Evolutionary conservation across 352 stramenopile species (phyloP).

Genomic region (Phytophthora parvispora): DNA sequence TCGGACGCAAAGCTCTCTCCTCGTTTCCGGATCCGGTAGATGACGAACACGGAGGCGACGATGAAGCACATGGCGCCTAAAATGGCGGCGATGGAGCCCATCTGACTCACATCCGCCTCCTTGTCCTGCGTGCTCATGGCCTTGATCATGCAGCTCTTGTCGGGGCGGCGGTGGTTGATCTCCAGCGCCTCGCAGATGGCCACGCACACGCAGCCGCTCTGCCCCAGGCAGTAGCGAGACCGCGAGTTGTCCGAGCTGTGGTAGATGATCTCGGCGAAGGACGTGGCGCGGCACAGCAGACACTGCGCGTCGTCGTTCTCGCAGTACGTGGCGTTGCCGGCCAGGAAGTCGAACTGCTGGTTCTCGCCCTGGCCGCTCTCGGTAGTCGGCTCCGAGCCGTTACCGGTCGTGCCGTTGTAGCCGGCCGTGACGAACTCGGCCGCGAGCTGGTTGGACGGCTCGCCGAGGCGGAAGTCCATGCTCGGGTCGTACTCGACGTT

Average conservation of each 20-base stretch:
- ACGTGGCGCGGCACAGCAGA: slow-evolving; percentile 35
- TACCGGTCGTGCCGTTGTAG: slow-evolving; percentile 17
- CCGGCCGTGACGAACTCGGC: slow-evolving; percentile 32
- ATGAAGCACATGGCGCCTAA: slow-evolving; percentile 59
- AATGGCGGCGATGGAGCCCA: slow-evolving; percentile 45
- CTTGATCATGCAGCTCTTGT: slow-evolving; percentile 45
- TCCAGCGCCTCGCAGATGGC: slow-evolving; percentile 48
- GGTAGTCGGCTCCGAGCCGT: slow-evolving; percentile 16
- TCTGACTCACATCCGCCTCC: slow-evolving; percentile 15
- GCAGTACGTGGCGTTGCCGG: slow-evolving; percentile 44
- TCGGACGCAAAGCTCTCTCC: slow-evolving; percentile 34
- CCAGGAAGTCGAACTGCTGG: slow-evolving; percentile 42
- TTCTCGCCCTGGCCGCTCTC: slow-evolving; percentile 11
- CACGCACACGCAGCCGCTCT: slow-evolving; percentile 54
- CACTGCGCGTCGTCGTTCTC: slow-evolving; percentile 48
- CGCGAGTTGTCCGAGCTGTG: slow-evolving; percentile 40
- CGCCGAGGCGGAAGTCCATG: slow-evolving; percentile 40
- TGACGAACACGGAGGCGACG: slow-evolving; percentile 55
- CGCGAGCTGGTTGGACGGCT: slow-evolving; percentile 32
- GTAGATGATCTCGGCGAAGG: slow-evolving; percentile 55
- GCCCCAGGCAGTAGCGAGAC: slow-evolving; percentile 45
- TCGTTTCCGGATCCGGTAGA: slow-evolving; percentile 57
- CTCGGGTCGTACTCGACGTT: slow-evolving; percentile 11
- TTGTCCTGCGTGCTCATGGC: slow-evolving; percentile 40
- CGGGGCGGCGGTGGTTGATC: slow-evolving; percentile 20